These are phyloP conservation scores for Bolboschoenoplectus hybrid DNA, from an alignment of 202 grass and related monocot species.

Conservation along the genomic window DNA sequence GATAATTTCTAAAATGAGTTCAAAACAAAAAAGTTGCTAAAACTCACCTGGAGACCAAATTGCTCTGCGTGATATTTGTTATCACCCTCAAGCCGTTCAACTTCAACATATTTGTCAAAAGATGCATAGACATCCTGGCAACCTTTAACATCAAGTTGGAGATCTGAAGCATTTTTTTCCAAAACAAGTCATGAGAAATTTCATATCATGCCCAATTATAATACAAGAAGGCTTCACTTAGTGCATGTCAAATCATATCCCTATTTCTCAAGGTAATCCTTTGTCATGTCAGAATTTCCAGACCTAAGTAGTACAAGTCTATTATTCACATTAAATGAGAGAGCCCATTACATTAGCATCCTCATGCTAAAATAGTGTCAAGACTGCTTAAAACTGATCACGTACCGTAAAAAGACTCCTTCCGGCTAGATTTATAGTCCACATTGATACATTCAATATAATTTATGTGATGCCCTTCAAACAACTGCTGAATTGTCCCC, in stretches of 20 bases:
- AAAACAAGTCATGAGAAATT: constrained; percentile 9
- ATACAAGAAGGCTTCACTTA: background rate
- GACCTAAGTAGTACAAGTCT: background rate
- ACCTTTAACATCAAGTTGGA: constrained; percentile 96
- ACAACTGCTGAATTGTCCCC: constrained; percentile 84
- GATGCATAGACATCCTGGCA: constrained; percentile 88
- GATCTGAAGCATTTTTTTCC: constrained; percentile 49
- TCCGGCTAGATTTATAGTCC: constrained; percentile 83
- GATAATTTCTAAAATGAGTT: background rate
- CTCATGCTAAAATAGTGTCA: background rate
- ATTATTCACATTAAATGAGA: constrained; percentile 11
- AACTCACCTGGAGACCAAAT: constrained; percentile 80
- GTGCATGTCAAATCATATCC: constrained; percentile 21
- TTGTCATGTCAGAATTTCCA: background rate
- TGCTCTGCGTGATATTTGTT: constrained; percentile 93
- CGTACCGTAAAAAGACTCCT: constrained; percentile 93
- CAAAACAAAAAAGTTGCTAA: constrained; percentile 1
- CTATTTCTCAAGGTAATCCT: background rate
- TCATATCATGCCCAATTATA: constrained; percentile 6
- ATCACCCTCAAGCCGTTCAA: constrained; percentile 92
- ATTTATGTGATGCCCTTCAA: constrained; percentile 97
- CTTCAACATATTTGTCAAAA: constrained; percentile 97
- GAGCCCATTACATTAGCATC: constrained; percentile 1
- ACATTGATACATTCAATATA: constrained; percentile 95
- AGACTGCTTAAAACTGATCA: background rate